Evolutionary conservation across 148 eudicot species (phyloP).

Genomic region (Silene latifolia): DNA sequence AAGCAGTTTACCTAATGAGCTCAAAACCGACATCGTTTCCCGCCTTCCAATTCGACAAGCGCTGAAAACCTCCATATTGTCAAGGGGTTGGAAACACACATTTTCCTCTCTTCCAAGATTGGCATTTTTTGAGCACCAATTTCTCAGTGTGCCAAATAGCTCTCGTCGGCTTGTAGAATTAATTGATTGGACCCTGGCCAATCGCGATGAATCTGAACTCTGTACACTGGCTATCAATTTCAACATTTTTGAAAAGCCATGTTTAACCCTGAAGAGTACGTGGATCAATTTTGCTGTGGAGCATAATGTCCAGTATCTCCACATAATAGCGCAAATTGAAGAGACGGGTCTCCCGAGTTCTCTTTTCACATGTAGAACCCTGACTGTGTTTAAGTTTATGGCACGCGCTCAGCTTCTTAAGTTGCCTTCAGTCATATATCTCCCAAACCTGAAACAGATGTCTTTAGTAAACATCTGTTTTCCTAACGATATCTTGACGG

Average conservation of each 20-base stretch:
- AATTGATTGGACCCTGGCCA: slow-evolving; percentile 1
- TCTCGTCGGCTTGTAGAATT: not conserved
- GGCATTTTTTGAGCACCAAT: not conserved
- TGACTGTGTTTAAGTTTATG: not conserved
- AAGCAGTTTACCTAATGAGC: not conserved
- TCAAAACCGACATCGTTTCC: not conserved
- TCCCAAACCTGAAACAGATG: not conserved
- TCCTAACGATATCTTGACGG: not conserved
- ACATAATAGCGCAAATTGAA: not conserved
- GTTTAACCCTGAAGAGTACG: not conserved
- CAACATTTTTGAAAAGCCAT: not conserved
- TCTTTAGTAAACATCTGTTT: not conserved
- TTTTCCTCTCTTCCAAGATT: not conserved
- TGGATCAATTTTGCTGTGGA: slow-evolving; percentile 3
- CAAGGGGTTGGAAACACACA: not conserved
- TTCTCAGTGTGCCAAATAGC: not conserved
- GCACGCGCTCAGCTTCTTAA: not conserved
- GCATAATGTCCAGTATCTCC: not conserved
- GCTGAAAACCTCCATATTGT: not conserved
- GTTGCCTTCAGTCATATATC: not conserved
- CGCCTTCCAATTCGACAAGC: not conserved
- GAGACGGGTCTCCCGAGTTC: not conserved
- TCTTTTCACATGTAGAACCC: not conserved
- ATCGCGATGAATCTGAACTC: not conserved
- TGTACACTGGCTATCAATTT: not conserved